A percentile compares a stretch with the other conserved stretches of the same genome.
These are phyloP conservation scores for Areca catechu DNA, from an alignment of 176 grass and related monocot species.

Conservation along the genomic window DNA sequence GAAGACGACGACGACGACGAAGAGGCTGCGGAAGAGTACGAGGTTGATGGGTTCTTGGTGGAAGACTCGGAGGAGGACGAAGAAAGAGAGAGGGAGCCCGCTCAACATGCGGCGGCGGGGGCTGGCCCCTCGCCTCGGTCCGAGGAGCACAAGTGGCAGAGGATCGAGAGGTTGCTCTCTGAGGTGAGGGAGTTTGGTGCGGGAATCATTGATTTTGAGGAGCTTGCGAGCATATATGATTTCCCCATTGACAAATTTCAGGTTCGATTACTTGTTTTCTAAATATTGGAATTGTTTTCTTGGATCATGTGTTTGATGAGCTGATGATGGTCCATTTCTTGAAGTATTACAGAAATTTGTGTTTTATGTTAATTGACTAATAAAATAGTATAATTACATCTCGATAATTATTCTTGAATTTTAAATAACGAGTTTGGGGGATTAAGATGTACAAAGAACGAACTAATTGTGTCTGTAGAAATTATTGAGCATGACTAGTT, in stretches of 20 bases:
- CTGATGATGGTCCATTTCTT: not conserved
- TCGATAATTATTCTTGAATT: too few species aligned
- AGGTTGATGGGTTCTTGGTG: conserved; percentile 10
- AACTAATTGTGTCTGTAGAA: too few species aligned
- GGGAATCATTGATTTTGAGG: conserved; percentile 72
- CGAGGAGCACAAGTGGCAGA: conserved; percentile 55
- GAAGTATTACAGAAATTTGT: not conserved
- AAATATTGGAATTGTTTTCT: not conserved
- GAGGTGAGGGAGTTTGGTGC: conserved; percentile 74
- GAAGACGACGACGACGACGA: conserved; percentile 31
- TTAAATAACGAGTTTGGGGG: too few species aligned
- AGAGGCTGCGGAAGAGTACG: conserved; percentile 26
- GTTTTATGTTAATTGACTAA: too few species aligned
- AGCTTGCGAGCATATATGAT: conserved; percentile 77
- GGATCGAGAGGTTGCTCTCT: conserved; percentile 48
- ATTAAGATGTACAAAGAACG: too few species aligned
- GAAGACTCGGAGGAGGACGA: not conserved
- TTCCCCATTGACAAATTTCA: conserved; percentile 91
- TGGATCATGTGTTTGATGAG: not conserved
- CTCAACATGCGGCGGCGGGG: conserved; percentile 10
- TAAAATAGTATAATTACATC: too few species aligned
- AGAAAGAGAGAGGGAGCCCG: conserved; percentile 13
- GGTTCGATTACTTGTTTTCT: conserved; percentile 26
- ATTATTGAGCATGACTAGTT: too few species aligned
- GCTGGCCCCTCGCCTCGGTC: conserved; percentile 14